Base-by-base conservation (phyloP, 164 flowering plant genomes). In the Aristolochia contorta region DNA sequence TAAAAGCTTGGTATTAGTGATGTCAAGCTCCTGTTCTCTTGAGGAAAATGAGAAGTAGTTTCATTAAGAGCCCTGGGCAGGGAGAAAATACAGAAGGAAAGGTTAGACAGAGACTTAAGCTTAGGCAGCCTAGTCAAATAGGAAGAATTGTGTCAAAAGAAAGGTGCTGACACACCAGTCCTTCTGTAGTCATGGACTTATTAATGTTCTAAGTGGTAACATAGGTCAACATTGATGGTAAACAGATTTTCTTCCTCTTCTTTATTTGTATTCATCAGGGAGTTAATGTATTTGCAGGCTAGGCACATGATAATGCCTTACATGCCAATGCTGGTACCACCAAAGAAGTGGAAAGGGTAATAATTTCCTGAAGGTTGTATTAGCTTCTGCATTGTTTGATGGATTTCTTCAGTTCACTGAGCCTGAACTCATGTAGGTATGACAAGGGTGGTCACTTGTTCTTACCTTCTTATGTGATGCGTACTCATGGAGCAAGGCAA, bases 281-380 rank as follows among this genome's bases (percentile, higher is more conserved):
- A 16, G 9, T 19, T 55, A 58, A 22, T 66, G 60, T 60, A 24
- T 64, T 24, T 80, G 81, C 87, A 92, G 98, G 93, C 84, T 62
- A 84, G 76, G 70, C 86, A 87, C 65, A 78, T 81, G 86, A 69
- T 82, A 59, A 79, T 87, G 70, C 85, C 93, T 57, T 89, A 92
- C 65, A 75, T 87, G 72, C 98, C 98, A 20, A 92, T 92, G 98
- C 66, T 92, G 80, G 75, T 92, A 55, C 96, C 91, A 61, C 98
- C 98, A 41, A 87, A 66, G 72, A 83, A 70, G 46, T 92, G 98
- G 98, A 85, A 74, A 82, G 93, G 96, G 98, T 92, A 92, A 20
- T 12, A 18, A 18, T 18, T 6, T 18, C n/a, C 22, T 49, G 19
- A 49, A 49, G 53, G 22, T 49, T 12, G 6, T 49, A 6, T 49